Percentiles rank a stretch among this genome's conserved stretches.
Conservation (phyloP, 2,329 filamentous ascomycete genomes). For the Neonectria hederae region DNA sequence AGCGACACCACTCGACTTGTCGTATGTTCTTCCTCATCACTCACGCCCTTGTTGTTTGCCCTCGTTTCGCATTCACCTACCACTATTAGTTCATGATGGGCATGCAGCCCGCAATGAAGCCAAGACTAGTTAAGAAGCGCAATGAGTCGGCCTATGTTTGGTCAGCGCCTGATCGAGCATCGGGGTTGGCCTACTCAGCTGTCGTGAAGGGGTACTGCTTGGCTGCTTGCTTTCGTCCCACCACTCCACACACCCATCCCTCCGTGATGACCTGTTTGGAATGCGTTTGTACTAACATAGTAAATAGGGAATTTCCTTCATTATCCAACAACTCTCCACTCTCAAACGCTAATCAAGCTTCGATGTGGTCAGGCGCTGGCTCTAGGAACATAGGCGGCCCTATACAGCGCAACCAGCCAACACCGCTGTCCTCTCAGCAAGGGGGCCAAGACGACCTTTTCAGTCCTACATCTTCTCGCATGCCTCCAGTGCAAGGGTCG, state of each 20-base stretch:
- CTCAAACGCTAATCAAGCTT: constrained; percentile 57
- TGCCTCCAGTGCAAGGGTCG: constrained; percentile 53
- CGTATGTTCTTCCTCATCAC: constrained; percentile 60
- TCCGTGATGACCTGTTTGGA: neutral
- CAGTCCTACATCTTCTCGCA: constrained; percentile 53
- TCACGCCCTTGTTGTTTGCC: neutral
- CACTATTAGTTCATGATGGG: constrained; percentile 3
- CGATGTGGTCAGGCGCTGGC: constrained; percentile 64
- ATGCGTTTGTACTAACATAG: neutral
- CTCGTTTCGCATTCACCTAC: neutral
- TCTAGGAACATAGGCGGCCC: constrained; percentile 59
- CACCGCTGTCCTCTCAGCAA: constrained; percentile 61
- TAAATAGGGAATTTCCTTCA: constrained; percentile 72
- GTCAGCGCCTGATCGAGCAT: constrained; percentile 5
- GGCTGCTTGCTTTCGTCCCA: constrained; percentile 7
- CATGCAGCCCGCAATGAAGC: constrained; percentile 24
- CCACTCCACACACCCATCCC: neutral
- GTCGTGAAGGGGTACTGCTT: constrained; percentile 45
- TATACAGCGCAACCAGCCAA: constrained; percentile 61
- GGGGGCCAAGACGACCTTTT: constrained; percentile 59
- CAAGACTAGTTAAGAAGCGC: constrained; percentile 24
- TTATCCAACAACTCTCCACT: constrained; percentile 69
- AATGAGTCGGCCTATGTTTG: constrained; percentile 12
- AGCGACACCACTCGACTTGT: constrained; percentile 69
- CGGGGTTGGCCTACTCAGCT: constrained; percentile 41